Conservation (phyloP, 345 rosid genomes). For the Gossypium sturtianum region DNA sequence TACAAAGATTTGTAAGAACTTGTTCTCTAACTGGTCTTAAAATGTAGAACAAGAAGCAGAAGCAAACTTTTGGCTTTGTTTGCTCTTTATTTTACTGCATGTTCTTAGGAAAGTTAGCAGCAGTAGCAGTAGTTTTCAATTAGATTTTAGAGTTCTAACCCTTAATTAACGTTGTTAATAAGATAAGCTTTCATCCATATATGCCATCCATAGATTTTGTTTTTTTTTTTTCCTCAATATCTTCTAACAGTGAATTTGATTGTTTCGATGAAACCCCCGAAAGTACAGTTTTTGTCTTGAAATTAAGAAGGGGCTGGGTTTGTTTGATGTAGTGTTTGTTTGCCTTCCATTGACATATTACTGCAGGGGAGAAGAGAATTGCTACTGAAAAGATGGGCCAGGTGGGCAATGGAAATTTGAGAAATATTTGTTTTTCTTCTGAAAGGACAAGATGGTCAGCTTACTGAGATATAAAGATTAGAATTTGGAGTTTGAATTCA, state of each 20-base stretch:
- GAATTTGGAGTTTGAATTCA: too few species aligned
- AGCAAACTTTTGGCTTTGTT: background rate
- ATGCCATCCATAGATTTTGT: background rate
- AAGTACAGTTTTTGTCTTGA: background rate
- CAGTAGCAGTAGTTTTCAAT: background rate
- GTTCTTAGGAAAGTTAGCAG: background rate
- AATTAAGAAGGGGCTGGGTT: background rate
- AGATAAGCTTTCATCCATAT: slow-evolving; percentile 2
- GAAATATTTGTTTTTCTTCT: background rate
- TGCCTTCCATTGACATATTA: background rate
- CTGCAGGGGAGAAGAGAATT: background rate
- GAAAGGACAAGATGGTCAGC: background rate
- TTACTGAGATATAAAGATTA: background rate
- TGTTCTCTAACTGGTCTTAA: slow-evolving; percentile 40
- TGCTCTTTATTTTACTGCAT: background rate
- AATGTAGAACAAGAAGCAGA: background rate
- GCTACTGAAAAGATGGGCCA: background rate
- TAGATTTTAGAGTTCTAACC: background rate
- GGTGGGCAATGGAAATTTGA: too few species aligned
- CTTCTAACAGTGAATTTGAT: background rate
- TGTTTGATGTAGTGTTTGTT: slow-evolving; percentile 4
- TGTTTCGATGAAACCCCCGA: slow-evolving; percentile 6
- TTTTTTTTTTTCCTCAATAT: background rate
- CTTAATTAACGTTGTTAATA: slow-evolving; percentile 6
- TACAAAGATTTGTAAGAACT: slow-evolving; percentile 52